Evolutionary conservation across 1,139 yeast genomes (phyloP).

Genomic region (Pneumocystis murina): DNA sequence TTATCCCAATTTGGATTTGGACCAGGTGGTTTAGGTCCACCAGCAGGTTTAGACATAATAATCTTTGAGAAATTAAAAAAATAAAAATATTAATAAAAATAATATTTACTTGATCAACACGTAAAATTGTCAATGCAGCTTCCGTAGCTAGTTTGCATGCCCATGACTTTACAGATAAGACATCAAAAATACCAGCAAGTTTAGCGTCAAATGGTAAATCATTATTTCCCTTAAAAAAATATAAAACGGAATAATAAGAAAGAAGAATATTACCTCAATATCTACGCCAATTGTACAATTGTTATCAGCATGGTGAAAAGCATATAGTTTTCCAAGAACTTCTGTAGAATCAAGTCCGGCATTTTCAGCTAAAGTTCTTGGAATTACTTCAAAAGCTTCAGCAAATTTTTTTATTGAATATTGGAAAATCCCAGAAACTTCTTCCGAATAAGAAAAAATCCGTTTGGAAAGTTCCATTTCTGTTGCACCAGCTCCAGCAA

Average conservation of each 20-base stretch:
- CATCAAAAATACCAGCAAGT: slow-evolving; percentile 58
- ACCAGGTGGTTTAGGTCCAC: slow-evolving; percentile 14
- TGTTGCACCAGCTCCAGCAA: slow-evolving; percentile 96
- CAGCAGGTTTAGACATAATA: slow-evolving; percentile 13
- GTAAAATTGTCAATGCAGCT: slow-evolving; percentile 79
- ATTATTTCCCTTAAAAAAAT: slow-evolving; percentile 20
- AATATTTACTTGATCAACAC: slow-evolving; percentile 86
- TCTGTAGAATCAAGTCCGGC: slow-evolving; percentile 87
- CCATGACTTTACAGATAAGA: slow-evolving; percentile 62
- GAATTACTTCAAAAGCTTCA: slow-evolving; percentile 84
- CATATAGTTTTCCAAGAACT: slow-evolving; percentile 69
- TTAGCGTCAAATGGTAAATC: slow-evolving; percentile 52
- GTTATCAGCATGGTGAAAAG: slow-evolving; percentile 49
- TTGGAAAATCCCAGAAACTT: slow-evolving; percentile 84
- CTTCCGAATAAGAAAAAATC: slow-evolving; percentile 74
- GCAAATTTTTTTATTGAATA: slow-evolving; percentile 90
- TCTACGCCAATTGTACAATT: slow-evolving; percentile 48
- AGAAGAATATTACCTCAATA: slow-evolving; percentile 35
- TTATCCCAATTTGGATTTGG: slow-evolving; percentile 14
- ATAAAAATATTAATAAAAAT: slow-evolving; percentile 38
- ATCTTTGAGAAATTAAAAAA: slow-evolving; percentile 16
- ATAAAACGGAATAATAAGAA: not conserved
- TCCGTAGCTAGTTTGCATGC: slow-evolving; percentile 92
- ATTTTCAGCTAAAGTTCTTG: slow-evolving; percentile 85
- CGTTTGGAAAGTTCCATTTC: slow-evolving; percentile 77